These are phyloP conservation scores for Globisporangium cederbergense DNA, from an alignment of 352 stramenopile species.

Conservation along the genomic window DNA sequence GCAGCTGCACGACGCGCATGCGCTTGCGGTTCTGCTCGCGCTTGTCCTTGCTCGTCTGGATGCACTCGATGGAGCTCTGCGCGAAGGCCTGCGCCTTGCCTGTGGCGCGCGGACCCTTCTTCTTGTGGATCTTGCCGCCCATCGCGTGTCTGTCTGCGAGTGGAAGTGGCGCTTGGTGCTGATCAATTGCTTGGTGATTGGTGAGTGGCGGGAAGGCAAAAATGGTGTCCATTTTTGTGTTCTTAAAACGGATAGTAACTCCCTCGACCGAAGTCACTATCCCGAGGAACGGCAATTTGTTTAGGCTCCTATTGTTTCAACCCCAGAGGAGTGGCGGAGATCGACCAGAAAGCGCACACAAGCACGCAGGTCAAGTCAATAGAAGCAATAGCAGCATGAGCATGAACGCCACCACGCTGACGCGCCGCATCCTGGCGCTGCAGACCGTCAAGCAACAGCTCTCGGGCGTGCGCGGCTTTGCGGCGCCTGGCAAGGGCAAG, in stretches of 20 bases:
- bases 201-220: too few species aligned
- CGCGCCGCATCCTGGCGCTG: constrained; percentile 31
- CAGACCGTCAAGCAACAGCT: constrained; percentile 27
- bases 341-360: constrained; percentile 1
- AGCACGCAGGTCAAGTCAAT: neutral
- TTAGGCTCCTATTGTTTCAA: too few species aligned
- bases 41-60: constrained; percentile 60
- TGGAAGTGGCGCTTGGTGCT: too few species aligned
- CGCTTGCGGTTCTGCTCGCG: constrained; percentile 61
- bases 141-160: constrained; percentile 14
- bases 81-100: constrained; percentile 61
- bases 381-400: constrained; percentile 12
- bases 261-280: too few species aligned
- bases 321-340: constrained; percentile 7
- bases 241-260: too few species aligned
- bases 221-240: too few species aligned
- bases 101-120: constrained; percentile 53
- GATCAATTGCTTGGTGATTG: too few species aligned
- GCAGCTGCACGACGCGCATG: constrained; percentile 80
- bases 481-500: constrained; percentile 60
- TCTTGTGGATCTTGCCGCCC: constrained; percentile 52
- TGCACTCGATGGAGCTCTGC: constrained; percentile 51
- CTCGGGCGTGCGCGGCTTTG: constrained; percentile 47
- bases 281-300: too few species aligned
- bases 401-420: constrained; percentile 39